These are phyloP conservation scores for Hypomontagnella submonticulosa DNA, from an alignment of 495 filamentous ascomycete genomes.

Conservation along the genomic window DNA sequence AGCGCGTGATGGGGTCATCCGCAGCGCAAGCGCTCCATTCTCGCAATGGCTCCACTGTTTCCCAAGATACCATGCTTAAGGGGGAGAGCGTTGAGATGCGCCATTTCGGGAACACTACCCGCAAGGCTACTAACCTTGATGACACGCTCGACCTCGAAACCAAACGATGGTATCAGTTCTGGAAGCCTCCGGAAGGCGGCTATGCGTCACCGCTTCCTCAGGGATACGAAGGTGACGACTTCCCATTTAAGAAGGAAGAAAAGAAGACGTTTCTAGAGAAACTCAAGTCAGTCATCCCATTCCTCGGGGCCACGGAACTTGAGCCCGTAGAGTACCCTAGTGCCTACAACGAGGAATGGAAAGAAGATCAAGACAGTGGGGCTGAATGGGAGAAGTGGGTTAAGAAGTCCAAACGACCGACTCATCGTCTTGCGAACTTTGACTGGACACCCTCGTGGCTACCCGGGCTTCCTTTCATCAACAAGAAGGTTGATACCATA, in stretches of 20 bases:
- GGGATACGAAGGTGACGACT: slow-evolving; percentile 55
- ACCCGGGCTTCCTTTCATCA: slow-evolving; percentile 80
- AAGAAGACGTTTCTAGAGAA: slow-evolving; percentile 57
- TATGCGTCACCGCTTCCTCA: slow-evolving; percentile 65
- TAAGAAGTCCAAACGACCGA: slow-evolving; percentile 82
- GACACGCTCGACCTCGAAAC: slow-evolving; percentile 56
- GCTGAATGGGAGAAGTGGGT: slow-evolving; percentile 90
- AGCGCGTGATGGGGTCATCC: slow-evolving; percentile 45
- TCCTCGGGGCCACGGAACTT: slow-evolving; percentile 50
- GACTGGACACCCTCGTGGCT: slow-evolving; percentile 77
- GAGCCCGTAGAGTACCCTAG: slow-evolving; percentile 70
- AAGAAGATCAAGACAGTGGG: slow-evolving; percentile 70
- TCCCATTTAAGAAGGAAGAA: slow-evolving; percentile 56
- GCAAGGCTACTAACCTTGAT: slow-evolving; percentile 55
- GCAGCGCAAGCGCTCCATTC: slow-evolving; percentile 44
- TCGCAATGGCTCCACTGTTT: slow-evolving; percentile 48
- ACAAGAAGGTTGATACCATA: slow-evolving; percentile 94
- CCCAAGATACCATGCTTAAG: slow-evolving; percentile 50
- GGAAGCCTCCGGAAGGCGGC: slow-evolving; percentile 63
- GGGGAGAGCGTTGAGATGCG: slow-evolving; percentile 46
- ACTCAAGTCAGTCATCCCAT: slow-evolving; percentile 56
- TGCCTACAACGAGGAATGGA: slow-evolving; percentile 73
- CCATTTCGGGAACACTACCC: slow-evolving; percentile 56
- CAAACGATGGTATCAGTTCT: slow-evolving; percentile 64
- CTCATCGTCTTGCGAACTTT: slow-evolving; percentile 83